Base-by-base conservation (phyloP, 2,329 filamentous ascomycete species). In the Metarhizium brunneum region DNA sequence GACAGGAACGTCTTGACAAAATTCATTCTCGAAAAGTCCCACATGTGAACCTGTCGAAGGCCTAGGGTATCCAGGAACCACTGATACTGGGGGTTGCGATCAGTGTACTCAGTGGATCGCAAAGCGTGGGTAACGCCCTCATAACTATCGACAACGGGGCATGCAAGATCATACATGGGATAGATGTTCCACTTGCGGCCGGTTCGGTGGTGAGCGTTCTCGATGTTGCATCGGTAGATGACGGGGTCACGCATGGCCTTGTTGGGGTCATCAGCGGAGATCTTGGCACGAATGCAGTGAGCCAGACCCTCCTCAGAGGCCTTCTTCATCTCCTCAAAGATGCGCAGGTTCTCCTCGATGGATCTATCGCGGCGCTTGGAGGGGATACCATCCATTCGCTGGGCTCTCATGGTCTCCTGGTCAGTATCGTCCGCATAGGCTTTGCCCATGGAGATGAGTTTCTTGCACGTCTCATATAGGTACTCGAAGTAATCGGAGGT, bases 401-500 rank as follows among this genome's bases (percentile, higher is more conserved):
- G 84, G 2, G 86, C 79, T 53, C 87, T 83, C 89, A 96, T 95
- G 48, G 85, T 86, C 75, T 95, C 89, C 69, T 91, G 89, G 54
- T 90, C 84, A 1, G 94, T 97, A 66, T 97, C 91, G 68, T 99
- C 94, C 56, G 92, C 92, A 64, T 97, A 99, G 6, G 92, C 94
- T 61, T 90, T 82, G 3, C 92, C 92, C 59, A 87, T 83, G 68
- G 87, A 87, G 73, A 99, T 92, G 68, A 96, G 85, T 65, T 85
- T 81, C 63, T 95, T 77, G 67, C 87, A 90, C 68, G 87, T 87
- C 48, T 96, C 85, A 73, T 96, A 95, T 14, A 99, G 82, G 69
- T 92, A 81, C 66, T 96, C 84, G 70, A 99, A 96, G 78, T 96
- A 95, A 76, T 99, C 92, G 65, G 89, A 95, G 2, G 94, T 96